Base-by-base conservation (phyloP, 805 yeast species). In the Zygosaccharomyces kombuchaensis region DNA sequence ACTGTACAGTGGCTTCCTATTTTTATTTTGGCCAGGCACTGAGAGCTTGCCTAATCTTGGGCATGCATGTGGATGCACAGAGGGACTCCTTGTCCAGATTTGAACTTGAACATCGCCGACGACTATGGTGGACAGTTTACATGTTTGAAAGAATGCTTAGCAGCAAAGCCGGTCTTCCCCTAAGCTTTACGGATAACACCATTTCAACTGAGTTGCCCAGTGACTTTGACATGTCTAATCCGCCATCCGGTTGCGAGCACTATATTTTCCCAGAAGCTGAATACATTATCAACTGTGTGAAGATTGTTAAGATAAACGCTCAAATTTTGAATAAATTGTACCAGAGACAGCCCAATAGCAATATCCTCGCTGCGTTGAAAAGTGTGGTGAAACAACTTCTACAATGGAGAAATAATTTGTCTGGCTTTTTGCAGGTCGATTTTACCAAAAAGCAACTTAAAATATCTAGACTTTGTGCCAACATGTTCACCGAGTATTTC, bases 71-170 rank as follows among this genome's bases (percentile, higher is more conserved):
- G 2, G 93, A 85, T 66, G 82, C 87, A 6, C 90, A 84, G 48
- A 78, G 80, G 54, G 87, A 81, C 51, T 78, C 73, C 29, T 70
- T 85, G 14, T 72, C 81, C 27, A 73, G 80, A 51, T 76, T 77
- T 54, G 91, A 84, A 70, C 81, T 84, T 53, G 96, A 90, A 53
- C 89, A 86, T 63, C 74, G 96, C 42, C 76, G 95, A 59, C 76
- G 90, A 47, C 66, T 87, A 29, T 89, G 91, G 71, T 89, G 96
- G 96, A 82, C 89, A 34, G 80, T 84, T 26, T 88, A 87, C 65
- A 79, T 82, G 64, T 77, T 87, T 55, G 97, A 89, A 66, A 68
- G 91, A 63, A 84, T 85, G 91, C 65, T 85, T 34, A 82, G 88
- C 6, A 82, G 90, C 9, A 85, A 85, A 57, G 90, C 90, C 0